These are phyloP conservation scores for Floccularia luteovirens DNA, from an alignment of 768 basidiomycete species.

Conservation along the genomic window DNA sequence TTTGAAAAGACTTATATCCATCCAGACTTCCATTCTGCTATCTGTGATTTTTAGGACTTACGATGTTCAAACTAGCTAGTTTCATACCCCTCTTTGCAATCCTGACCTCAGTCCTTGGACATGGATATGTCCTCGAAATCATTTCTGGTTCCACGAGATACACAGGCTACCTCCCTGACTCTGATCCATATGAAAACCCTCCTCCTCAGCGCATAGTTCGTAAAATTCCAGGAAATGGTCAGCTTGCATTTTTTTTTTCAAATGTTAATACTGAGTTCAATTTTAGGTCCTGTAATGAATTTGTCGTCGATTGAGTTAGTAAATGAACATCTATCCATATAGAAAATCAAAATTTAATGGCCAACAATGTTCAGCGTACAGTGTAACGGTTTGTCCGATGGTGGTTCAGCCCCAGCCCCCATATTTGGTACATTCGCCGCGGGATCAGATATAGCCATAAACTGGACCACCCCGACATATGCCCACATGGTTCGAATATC, in stretches of 20 bases:
- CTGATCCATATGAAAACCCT: conserved; percentile 22
- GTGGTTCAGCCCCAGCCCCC: conserved; percentile 29
- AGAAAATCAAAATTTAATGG: neutral
- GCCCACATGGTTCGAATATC: conserved; percentile 21
- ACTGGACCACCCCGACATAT: conserved; percentile 32
- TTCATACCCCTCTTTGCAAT: conserved; percentile 6
- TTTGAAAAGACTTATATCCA: too few species aligned
- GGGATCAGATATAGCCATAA: conserved; percentile 27
- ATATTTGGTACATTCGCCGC: conserved; percentile 32
- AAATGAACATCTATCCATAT: too few species aligned
- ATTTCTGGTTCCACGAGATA: conserved; percentile 18
- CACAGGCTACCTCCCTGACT: conserved; percentile 26
- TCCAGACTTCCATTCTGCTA: too few species aligned
- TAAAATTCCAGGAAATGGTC: conserved; percentile 32
- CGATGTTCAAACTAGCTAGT: conserved; percentile 2
- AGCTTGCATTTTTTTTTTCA: conserved; percentile 2
- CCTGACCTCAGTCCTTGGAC: conserved; percentile 16
- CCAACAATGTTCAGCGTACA: conserved; percentile 15
- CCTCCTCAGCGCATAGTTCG: conserved; percentile 29
- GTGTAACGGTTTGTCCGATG: conserved; percentile 21
- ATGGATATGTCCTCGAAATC: conserved; percentile 28
- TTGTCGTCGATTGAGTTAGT: conserved; percentile 28
- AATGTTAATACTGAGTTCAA: neutral
- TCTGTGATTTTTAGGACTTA: too few species aligned
- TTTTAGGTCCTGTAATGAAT: conserved; percentile 26